Base-by-base conservation (phyloP, 2,329 filamentous ascomycete species). In the Pestalotiopsis sp. region DNA sequence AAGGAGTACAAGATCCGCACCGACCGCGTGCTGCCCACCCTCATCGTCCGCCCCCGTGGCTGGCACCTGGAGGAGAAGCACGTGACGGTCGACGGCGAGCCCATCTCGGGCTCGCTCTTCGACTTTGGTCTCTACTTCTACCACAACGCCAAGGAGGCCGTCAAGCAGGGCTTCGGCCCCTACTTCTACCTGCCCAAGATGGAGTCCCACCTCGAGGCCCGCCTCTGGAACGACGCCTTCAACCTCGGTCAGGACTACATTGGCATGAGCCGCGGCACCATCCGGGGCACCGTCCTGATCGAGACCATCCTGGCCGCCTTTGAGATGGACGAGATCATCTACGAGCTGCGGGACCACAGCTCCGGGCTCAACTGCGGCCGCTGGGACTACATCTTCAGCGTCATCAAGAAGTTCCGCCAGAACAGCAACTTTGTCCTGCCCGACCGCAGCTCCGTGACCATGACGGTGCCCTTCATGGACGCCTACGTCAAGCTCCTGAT, bases 251-350 rank as follows among this genome's bases (percentile, higher is more conserved):
- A 99, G 84, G 96, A 99, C 84, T 94, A 92, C 83, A 90, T 98
- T 78, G 93, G 93, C 75, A 92, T 99, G 84, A 89, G 89, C 67
- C 90, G 96, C 70, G 96, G 96, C 67, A 98, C 94, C 67, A 97
- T 98, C 82, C 92, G 96, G 75, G 96, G 89, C 71, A 99, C 96
- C 3, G 95, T 98, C 52, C 86, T 99, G 75, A 98, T 99, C 78
- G 96, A 99, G 88, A 98, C 96, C 68, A 98, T 99, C 81, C 88
- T 95, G 58, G 96, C 96, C 57, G 96, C 95, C 17, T 99, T 99
- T 78, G 96, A 99, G 87, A 99, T 99, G 96, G 96, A 99, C 77
- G 96, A 99, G 90, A 98, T 99, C 83, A 98, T 99, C 84, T 99
- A 98, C 82, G 96, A 98, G 86, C 91, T 99, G 74, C 92, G 96